Percentiles rank a stretch among this genome's conserved stretches.
phyloP scores from a whole-genome alignment of 2,329 filamentous ascomycete genomes.

The Herpotrichia juniperi region DNA sequence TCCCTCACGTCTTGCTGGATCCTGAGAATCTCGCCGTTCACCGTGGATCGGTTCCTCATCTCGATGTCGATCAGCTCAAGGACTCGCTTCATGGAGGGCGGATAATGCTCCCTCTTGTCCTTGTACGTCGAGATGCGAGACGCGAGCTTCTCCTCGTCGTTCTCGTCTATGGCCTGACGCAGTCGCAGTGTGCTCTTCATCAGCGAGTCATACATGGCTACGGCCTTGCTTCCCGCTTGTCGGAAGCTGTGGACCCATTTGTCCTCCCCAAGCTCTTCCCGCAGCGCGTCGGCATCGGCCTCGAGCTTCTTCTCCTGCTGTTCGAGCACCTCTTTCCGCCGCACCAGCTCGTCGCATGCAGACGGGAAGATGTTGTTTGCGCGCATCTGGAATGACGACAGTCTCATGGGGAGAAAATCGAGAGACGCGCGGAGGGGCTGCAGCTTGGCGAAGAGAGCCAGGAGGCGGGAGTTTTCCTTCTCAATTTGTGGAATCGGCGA shows the following conservation, averaged over 20 bases:
- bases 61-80: slow-evolving; percentile 93
- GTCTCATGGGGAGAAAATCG: slow-evolving; percentile 93
- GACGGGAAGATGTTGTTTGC: slow-evolving; percentile 83
- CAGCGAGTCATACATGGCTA: slow-evolving; percentile 97
- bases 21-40: slow-evolving; percentile 92
- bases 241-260: slow-evolving; percentile 96
- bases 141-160: slow-evolving; percentile 66
- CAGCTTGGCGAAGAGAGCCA: slow-evolving; percentile 93
- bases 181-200: slow-evolving; percentile 85
- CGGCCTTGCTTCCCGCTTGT: slow-evolving; percentile 86
- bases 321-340: slow-evolving; percentile 75
- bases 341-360: slow-evolving; percentile 86
- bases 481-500: slow-evolving; percentile 60
- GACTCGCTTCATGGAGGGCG: slow-evolving; percentile 89
- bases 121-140: slow-evolving; percentile 89
- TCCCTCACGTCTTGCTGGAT: slow-evolving; percentile 84
- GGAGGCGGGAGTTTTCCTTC: slow-evolving; percentile 84
- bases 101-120: slow-evolving; percentile 92
- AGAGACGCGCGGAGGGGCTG: slow-evolving; percentile 90
- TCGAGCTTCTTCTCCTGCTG: slow-evolving; percentile 87
- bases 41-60: slow-evolving; percentile 92
- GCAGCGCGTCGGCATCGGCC: slow-evolving; percentile 84
- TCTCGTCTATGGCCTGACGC: slow-evolving; percentile 76
- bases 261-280: slow-evolving; percentile 91
- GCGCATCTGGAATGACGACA: slow-evolving; percentile 82